phyloP scores from a whole-genome alignment of 169 alveolate genomes.

The Plasmodium coatneyi region DNA sequence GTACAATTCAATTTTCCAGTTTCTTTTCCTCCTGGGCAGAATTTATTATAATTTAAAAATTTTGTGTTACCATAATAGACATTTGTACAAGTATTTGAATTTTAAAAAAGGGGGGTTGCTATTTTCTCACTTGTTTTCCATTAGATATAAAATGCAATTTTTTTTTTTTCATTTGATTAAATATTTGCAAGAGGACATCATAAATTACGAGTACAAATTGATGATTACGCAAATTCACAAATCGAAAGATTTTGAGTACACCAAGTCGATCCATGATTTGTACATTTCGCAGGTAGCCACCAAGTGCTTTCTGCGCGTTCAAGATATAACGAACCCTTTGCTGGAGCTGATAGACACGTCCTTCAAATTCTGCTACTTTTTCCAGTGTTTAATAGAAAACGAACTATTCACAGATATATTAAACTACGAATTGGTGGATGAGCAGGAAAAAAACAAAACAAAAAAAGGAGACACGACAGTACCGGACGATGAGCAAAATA shows the following conservation, averaged over 20 bases:
- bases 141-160: constrained; percentile 75
- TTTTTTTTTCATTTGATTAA: constrained; percentile 63
- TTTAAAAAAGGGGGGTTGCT: constrained; percentile 36
- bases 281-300: constrained; percentile 75
- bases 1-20: constrained; percentile 74
- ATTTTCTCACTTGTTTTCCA: constrained; percentile 71
- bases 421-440: constrained; percentile 50
- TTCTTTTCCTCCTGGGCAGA: constrained; percentile 70
- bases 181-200: constrained; percentile 76
- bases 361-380: constrained; percentile 74
- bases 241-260: constrained; percentile 76
- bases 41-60: constrained; percentile 72
- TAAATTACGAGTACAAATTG: constrained; percentile 63
- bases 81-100: constrained; percentile 54
- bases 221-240: constrained; percentile 73
- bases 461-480: background rate
- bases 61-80: constrained; percentile 74
- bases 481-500: background rate
- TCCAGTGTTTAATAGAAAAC: constrained; percentile 73
- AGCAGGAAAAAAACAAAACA: background rate
- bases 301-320: constrained; percentile 69
- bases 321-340: constrained; percentile 63
- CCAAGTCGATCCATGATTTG: constrained; percentile 73
- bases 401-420: constrained; percentile 72
- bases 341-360: constrained; percentile 46